Base-by-base conservation (phyloP, 2,329 filamentous ascomycete species). In the Orbilia ellipsospora region DNA sequence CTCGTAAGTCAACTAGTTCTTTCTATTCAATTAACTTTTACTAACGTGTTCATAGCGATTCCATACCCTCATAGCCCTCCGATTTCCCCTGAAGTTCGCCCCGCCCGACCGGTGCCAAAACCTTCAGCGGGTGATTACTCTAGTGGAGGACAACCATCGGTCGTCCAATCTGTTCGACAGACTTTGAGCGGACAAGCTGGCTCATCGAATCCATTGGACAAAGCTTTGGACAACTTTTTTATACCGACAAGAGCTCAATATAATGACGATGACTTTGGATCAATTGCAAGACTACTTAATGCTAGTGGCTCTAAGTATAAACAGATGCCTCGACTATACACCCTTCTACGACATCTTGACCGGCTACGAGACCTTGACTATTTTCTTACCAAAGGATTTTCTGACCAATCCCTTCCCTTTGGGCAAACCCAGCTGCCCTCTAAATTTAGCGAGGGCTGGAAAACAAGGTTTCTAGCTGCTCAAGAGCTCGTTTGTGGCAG, bases 371-470 rank as follows among this genome's bases (percentile, higher is more conserved):
- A 78, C 2, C 60, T 82, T 4, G 77, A 80, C 12, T 42, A 48
- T 15, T 74, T 81, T 31, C 16, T 81, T 16, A 63, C 75, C 1
- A 45, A 70, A 44, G 79, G 79, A 7, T 79, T 81, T 28, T 70
- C 56, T 1, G 81, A 82, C 36, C 26, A 76, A 45, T 81, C 76
- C 72, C 80, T 82, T 55, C 81, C 81, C 5, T 77, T 81, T 42
- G 67, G 70, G 8, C 20, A 48, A 4, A 62, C 55, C 12, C 36
- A 63, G n/a, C 67, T 82, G n/a, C 80, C 80, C 1, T 42, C 42
- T 15, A 73, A 48, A 26, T 61, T 81, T 2, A 62, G 63, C 36
- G 73, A 77, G 4, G 61, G 42, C 1, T 45, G 78, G 16, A 77
- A 77, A 5, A 20, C 63, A 4, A 51, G 64, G 13, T 78, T 82